A percentile compares a stretch with the other conserved stretches of the same genome.
Conservation (phyloP, 2,329 filamentous ascomycete genomes). For the Alternaria brassicae region DNA sequence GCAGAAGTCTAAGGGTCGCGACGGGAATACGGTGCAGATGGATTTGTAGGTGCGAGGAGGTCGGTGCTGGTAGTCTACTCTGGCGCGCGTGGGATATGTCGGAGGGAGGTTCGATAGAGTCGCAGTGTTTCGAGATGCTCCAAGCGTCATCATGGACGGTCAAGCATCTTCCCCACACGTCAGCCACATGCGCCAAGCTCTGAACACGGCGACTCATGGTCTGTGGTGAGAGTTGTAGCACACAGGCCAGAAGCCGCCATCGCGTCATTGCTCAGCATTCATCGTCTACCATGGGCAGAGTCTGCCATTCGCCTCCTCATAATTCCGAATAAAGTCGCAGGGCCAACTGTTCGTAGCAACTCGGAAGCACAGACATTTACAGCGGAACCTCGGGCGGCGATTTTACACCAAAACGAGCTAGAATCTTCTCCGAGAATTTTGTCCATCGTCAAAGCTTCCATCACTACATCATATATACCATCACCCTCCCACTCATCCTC, state of each 20-base stretch:
- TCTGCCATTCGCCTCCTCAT: slow-evolving; percentile 1
- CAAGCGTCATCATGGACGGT: slow-evolving; percentile 11
- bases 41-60: not conserved
- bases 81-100: not conserved
- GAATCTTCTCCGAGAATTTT: slow-evolving; percentile 41
- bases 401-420: slow-evolving; percentile 26
- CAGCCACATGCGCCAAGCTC: slow-evolving; percentile 17
- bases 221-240: not conserved
- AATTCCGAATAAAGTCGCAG: not conserved
- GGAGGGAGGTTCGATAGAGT: slow-evolving; percentile 1
- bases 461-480: slow-evolving; percentile 40
- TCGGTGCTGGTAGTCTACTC: not conserved
- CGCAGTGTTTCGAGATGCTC: slow-evolving; percentile 16
- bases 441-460: slow-evolving; percentile 37
- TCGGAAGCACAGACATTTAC: slow-evolving; percentile 25
- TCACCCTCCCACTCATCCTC: slow-evolving; percentile 26
- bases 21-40: not conserved
- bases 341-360: slow-evolving; percentile 3
- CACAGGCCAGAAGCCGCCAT: not conserved
- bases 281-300: not conserved
- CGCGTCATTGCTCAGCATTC: not conserved
- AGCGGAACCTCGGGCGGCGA: slow-evolving; percentile 27
- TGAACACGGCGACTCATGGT: slow-evolving; percentile 2
- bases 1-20: not conserved
- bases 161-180: slow-evolving; percentile 23